A percentile compares a stretch with the other conserved stretches of the same genome.
These are phyloP conservation scores for Phellopilus nigrolimitatus DNA, from an alignment of 1,284 basidiomycete genomes.

Conservation along the genomic window DNA sequence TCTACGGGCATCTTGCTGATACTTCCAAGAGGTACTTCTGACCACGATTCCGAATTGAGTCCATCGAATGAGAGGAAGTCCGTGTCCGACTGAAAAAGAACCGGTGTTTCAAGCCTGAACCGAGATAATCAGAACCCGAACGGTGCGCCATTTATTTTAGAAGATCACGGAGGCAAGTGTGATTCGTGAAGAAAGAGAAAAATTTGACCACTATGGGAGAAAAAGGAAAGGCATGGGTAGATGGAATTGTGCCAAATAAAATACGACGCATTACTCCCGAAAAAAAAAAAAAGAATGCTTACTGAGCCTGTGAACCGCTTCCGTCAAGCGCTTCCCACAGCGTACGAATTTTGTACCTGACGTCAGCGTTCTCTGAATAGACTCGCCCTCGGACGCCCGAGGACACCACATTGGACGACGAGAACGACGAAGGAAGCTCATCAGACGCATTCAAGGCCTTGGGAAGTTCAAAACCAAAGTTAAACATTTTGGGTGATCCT, in stretches of 20 bases:
- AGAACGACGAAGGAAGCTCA: conserved; percentile 58
- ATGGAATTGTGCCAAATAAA: no score
- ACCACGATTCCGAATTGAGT: conserved; percentile 46
- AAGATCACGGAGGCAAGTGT: not conserved
- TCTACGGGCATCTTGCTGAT: conserved; percentile 39
- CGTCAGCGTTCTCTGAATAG: conserved; percentile 39
- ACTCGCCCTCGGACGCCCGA: conserved; percentile 30
- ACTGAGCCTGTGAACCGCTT: conserved; percentile 43
- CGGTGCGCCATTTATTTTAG: conserved; percentile 22
- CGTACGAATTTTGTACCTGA: conserved; percentile 52
- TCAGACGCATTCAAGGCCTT: conserved; percentile 44
- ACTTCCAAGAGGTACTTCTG: conserved; percentile 54
- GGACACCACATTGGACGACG: conserved; percentile 28
- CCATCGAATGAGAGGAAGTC: conserved; percentile 58
- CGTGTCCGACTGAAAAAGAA: conserved; percentile 52
- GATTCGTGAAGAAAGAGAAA: no score
- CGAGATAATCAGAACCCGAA: not conserved
- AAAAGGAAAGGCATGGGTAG: conserved; percentile 3
- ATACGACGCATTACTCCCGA: no score
- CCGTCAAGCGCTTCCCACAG: conserved; percentile 54
- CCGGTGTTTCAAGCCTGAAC: conserved; percentile 56
- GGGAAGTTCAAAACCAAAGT: conserved; percentile 58
- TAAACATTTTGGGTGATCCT: conserved; percentile 36
- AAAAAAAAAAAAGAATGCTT: conserved; percentile 30
- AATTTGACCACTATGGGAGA: no score